Conservation (phyloP, 2,329 filamentous ascomycete species). For the Drechmeria coniospora region DNA sequence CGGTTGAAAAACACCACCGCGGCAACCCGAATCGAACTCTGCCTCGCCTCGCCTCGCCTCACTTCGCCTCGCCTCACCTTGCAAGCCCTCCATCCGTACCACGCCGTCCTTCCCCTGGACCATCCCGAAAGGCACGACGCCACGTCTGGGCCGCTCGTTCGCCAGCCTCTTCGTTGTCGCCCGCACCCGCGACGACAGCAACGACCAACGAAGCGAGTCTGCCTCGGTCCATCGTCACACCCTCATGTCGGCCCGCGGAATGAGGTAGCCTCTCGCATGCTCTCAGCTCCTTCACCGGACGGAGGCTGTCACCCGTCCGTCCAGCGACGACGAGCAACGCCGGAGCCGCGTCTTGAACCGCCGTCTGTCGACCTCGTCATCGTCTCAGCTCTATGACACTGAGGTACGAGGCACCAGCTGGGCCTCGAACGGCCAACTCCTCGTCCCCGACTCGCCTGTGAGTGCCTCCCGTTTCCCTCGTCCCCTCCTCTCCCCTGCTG, state of each 20-base stretch:
- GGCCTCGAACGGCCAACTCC: slow-evolving; percentile 42
- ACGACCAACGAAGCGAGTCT: background rate
- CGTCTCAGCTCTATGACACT: slow-evolving; percentile 18
- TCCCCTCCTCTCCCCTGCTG: background rate
- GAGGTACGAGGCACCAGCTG: slow-evolving; percentile 40
- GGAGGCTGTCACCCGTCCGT: slow-evolving; percentile 23
- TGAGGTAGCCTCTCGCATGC: slow-evolving; percentile 40
- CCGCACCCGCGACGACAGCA: too few species aligned
- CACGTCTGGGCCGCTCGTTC: background rate
- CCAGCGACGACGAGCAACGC: slow-evolving; percentile 9
- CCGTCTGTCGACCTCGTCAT: slow-evolving; percentile 6
- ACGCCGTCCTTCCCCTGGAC: too few species aligned
- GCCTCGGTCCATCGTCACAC: background rate
- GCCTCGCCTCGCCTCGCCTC: too few species aligned
- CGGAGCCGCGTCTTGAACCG: slow-evolving; percentile 11
- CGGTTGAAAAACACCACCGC: slow-evolving; percentile 2
- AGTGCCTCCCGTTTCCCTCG: slow-evolving; percentile 13
- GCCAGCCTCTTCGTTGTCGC: slow-evolving; percentile 1
- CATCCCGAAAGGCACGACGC: too few species aligned
- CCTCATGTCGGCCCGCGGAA: slow-evolving; percentile 23
- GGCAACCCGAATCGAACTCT: too few species aligned
- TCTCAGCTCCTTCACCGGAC: slow-evolving; percentile 47
- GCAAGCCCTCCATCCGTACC: too few species aligned
- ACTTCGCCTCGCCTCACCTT: too few species aligned
- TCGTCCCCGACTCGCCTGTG: slow-evolving; percentile 41